Base-by-base conservation (phyloP, 164 flowering plant genomes). In the Pachysandra terminalis region DNA sequence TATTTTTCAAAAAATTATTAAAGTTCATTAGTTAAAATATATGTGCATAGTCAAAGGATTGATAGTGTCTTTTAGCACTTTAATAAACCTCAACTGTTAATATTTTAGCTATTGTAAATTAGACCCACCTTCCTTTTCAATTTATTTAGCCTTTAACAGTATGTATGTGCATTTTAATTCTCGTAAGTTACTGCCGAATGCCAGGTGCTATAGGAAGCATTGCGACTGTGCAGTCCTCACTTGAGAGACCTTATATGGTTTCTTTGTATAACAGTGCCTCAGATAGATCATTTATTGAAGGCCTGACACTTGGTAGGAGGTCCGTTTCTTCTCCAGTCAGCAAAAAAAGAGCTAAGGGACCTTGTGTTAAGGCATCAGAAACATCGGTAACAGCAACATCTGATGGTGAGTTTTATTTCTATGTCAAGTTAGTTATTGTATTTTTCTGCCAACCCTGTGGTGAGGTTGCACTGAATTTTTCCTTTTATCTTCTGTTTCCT, bases 341-440 rank as follows among this genome's bases (percentile, higher is more conserved):
- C 65, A 72, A 66, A 25, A 77, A 62, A 51, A 63, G 59, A 63
- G 25, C 67, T 15, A 26, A 52, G 10, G 37, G 76, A 27, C 70
- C 81, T 45, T 71, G 81, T 74, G 73, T 64, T 4, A 83, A 83
- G 79, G 72, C 87, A 61, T 73, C 85, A 45, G 85, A 78, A 61
- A 60, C 84, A 49, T 15, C 77, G 21, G 60, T 69, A 22, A 56
- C 80, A 48, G 67, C 75, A 25, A 71, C 80, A 35, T 73, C 84
- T 71, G 81, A 75, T 64, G 86, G 90, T 84, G 70, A 83, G 83
- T 70, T 55, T 40, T 9, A 21, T n/a, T n/a, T n/a, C 58, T 22
- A 9, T 51, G 26, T 61, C 22, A 61, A 24, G 45, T 63, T 32
- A 35, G 5, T 32, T 19, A n/a, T n/a, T n/a, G n/a, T n/a, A n/a